A percentile compares a stretch with the other conserved stretches of the same genome.
phyloP scores from a whole-genome alignment of 257 asterid species.

The Osmanthus fragrans region DNA sequence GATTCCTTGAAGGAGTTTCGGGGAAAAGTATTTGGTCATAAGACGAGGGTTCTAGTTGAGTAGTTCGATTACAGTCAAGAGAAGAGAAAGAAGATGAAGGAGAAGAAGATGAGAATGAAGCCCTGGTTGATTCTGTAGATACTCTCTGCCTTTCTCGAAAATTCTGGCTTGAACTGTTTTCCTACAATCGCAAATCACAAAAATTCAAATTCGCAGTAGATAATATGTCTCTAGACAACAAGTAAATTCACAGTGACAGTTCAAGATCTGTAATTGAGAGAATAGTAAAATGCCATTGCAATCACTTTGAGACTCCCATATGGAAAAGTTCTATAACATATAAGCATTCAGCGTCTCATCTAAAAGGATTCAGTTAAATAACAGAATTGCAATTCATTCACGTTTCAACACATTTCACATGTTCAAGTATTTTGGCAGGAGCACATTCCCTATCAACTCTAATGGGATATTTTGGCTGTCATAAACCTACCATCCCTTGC shows the following conservation, averaged over 20 bases:
- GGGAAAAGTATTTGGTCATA: constrained; percentile 59
- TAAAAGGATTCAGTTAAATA: neutral
- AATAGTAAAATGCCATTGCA: neutral
- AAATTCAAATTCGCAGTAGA: neutral
- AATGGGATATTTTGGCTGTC: neutral
- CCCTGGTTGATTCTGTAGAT: constrained; percentile 71
- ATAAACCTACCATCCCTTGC: neutral
- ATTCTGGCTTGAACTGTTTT: constrained; percentile 48
- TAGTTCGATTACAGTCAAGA: constrained; percentile 59
- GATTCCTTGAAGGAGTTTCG: constrained; percentile 64
- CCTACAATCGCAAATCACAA: constrained; percentile 44
- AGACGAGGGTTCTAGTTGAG: constrained; percentile 57
- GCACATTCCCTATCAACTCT: neutral
- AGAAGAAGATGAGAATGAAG: constrained; percentile 85
- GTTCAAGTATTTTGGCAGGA: constrained; percentile 7
- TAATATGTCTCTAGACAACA: neutral
- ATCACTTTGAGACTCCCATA: neutral
- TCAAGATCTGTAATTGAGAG: neutral
- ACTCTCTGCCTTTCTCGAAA: constrained; percentile 59
- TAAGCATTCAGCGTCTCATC: neutral
- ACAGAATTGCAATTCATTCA: neutral
- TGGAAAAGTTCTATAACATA: neutral
- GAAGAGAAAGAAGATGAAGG: constrained; percentile 90
- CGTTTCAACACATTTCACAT: neutral
- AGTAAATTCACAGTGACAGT: neutral